Conservation (phyloP, 148 eudicot species). For the Chenopodium album region DNA sequence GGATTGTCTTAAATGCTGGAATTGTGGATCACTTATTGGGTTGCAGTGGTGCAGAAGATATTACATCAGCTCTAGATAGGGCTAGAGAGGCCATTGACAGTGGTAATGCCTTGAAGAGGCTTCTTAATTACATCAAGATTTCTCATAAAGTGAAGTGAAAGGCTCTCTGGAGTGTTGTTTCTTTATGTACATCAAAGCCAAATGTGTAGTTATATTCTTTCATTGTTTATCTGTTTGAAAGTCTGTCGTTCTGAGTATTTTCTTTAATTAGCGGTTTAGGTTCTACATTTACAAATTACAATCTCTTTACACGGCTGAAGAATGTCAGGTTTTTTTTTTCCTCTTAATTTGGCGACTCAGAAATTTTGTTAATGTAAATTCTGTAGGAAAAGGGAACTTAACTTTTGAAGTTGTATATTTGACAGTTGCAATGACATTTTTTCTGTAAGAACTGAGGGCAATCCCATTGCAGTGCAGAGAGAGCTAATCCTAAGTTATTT, state of each 20-base stretch:
- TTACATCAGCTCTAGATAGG: conserved; percentile 67
- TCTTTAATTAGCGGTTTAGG: neutral
- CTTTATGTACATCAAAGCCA: conserved; percentile 11
- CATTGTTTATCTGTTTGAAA: neutral
- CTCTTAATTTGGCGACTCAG: neutral
- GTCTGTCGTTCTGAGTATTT: neutral
- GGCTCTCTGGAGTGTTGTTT: neutral
- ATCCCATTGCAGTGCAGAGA: neutral
- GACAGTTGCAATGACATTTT: neutral
- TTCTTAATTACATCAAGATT: conserved; percentile 63
- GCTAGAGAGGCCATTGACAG: conserved; percentile 94
- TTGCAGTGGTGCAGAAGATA: conserved; percentile 77
- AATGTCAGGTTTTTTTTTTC: neutral
- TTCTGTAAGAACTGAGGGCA: neutral
- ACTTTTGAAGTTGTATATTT: conserved; percentile 1
- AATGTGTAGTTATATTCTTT: conserved; percentile 12
- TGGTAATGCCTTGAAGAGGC: conserved; percentile 75
- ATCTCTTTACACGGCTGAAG: neutral
- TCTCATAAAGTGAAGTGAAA: conserved; percentile 53
- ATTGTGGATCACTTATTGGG: conserved; percentile 94
- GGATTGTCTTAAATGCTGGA: conserved; percentile 80
- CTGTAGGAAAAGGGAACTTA: neutral
- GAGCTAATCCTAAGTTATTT: too few relatives aligned
- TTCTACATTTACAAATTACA: neutral
- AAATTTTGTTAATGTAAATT: neutral